A percentile compares a stretch with the other conserved stretches of the same genome.
These are phyloP conservation scores for Aspergillus incahuasiensis DNA, from an alignment of 495 filamentous ascomycete species.

Conservation along the genomic window DNA sequence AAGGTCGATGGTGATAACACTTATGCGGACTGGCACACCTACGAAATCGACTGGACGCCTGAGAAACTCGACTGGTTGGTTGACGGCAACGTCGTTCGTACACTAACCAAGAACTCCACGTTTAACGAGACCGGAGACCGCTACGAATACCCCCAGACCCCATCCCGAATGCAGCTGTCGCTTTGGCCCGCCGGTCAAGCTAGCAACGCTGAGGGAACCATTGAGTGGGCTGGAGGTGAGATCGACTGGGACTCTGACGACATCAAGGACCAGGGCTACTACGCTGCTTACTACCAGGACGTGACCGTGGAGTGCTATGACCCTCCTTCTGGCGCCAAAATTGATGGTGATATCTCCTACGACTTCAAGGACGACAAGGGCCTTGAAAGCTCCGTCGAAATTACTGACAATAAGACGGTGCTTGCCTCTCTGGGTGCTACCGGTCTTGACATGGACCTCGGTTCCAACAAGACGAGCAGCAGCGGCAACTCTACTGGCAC, in stretches of 20 bases:
- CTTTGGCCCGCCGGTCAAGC: constrained; percentile 89
- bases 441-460: constrained; percentile 62
- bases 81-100: constrained; percentile 72
- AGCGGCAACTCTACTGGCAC: constrained; percentile 19
- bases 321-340: constrained; percentile 58
- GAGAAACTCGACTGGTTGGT: constrained; percentile 81
- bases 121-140: constrained; percentile 78
- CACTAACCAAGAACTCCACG: constrained; percentile 67
- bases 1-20: constrained; percentile 60
- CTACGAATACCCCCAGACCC: constrained; percentile 89
- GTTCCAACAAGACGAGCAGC: constrained; percentile 25
- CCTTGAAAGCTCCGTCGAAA: constrained; percentile 69
- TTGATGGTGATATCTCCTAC: constrained; percentile 62
- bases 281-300: constrained; percentile 76
- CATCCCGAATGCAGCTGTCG: constrained; percentile 88
- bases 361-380: constrained; percentile 61
- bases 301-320: constrained; percentile 82
- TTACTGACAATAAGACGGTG: constrained; percentile 70
- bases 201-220: constrained; percentile 76
- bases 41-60: constrained; percentile 89
- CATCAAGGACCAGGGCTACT: constrained; percentile 81
- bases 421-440: constrained; percentile 74
- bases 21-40: constrained; percentile 76
- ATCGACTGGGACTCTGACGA: constrained; percentile 83
- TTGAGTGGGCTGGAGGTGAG: constrained; percentile 84